Evolutionary conservation across 192 early-diverging fungal genomes (phyloP).

Genomic region (Funneliformis mosseae): DNA sequence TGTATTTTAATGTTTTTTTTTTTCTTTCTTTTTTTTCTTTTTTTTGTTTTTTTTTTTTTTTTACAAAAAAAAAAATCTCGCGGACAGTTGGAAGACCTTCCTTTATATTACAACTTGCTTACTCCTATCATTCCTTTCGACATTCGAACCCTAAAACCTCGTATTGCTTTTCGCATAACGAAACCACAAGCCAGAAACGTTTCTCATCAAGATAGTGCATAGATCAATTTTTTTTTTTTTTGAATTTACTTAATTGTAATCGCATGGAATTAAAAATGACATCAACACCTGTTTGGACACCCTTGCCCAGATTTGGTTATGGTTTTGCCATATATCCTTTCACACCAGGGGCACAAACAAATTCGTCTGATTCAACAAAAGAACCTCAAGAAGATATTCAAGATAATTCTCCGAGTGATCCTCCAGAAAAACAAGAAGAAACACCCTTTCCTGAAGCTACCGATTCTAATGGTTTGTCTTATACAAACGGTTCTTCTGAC

Average conservation of each 20-base stretch:
- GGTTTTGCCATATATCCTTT: slow-evolving; percentile 50
- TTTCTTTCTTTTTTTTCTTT: no score
- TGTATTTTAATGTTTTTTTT: not conserved
- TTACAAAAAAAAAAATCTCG: not conserved
- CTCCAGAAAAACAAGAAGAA: not conserved
- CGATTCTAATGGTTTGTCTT: not conserved
- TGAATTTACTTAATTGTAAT: not conserved
- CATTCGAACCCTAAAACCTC: not conserved
- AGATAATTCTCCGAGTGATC: not conserved
- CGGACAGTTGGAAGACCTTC: not conserved
- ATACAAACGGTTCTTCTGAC: slow-evolving; percentile 23
- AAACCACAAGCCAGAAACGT: not conserved
- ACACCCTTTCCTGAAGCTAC: not conserved
- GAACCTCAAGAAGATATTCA: not conserved
- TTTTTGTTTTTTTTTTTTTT: not conserved
- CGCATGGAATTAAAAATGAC: not conserved
- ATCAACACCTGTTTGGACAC: slow-evolving; percentile 36
- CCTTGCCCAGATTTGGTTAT: slow-evolving; percentile 50
- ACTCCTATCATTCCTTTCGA: not conserved
- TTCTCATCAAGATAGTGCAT: not conserved
- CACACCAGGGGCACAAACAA: slow-evolving; percentile 34
- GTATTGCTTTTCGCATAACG: not conserved
- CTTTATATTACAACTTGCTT: not conserved
- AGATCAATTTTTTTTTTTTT: not conserved
- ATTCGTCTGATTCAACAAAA: slow-evolving; percentile 26